Percentiles rank a stretch among this genome's conserved stretches.
Conservation (phyloP, 2,329 filamentous ascomycete species). For the Cadophora sp. region DNA sequence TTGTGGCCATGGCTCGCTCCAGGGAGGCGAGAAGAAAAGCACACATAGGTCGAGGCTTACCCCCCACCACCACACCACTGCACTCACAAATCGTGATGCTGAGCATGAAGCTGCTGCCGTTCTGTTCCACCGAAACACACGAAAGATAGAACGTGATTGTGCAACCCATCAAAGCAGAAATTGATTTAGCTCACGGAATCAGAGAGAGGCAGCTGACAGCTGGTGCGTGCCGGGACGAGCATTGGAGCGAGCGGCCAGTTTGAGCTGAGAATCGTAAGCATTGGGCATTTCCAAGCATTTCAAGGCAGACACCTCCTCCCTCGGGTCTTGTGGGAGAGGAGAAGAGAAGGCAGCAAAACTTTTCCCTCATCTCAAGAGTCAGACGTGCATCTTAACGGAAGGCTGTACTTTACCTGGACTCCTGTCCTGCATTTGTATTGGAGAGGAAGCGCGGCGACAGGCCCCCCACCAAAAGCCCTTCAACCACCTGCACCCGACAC, state of each 20-base stretch:
- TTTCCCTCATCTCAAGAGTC: constrained; percentile 2
- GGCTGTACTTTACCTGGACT: constrained; percentile 21
- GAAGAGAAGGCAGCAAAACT: background rate
- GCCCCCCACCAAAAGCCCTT: background rate
- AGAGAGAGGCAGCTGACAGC: constrained; percentile 32
- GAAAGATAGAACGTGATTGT: constrained; percentile 29
- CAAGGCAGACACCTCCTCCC: constrained; percentile 6
- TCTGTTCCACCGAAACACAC: constrained; percentile 26
- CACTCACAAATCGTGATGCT: constrained; percentile 10
- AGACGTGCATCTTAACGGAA: constrained; percentile 27
- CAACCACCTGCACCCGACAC: background rate
- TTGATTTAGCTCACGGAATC: constrained; percentile 28
- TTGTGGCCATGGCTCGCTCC: constrained; percentile 2
- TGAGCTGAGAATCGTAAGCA: constrained; percentile 11
- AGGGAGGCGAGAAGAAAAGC: constrained; percentile 1
- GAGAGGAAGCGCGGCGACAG: background rate
- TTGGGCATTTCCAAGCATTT: constrained; percentile 1
- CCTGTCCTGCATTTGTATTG: constrained; percentile 3
- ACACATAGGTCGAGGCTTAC: constrained; percentile 14
- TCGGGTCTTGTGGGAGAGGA: background rate
- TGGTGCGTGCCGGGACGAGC: background rate
- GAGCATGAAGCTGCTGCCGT: constrained; percentile 5
- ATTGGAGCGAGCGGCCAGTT: constrained; percentile 10
- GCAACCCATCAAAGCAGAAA: constrained; percentile 27
- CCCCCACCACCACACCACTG: constrained; percentile 1